Base-by-base conservation (phyloP, 148 eudicot species). In the Cornus florida region DNA sequence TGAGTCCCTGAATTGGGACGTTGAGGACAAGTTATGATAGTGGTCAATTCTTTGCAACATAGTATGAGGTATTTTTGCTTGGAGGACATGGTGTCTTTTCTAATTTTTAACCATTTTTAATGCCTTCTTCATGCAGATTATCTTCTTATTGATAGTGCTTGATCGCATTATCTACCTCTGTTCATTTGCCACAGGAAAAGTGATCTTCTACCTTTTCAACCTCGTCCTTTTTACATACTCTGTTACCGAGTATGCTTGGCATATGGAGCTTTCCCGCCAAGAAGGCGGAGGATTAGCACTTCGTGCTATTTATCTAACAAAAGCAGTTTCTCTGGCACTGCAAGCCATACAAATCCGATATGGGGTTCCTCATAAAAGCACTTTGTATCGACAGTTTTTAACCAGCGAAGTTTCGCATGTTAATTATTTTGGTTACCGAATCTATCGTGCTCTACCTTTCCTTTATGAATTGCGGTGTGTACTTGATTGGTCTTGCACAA, bases 401-500 rank as follows among this genome's bases (percentile, higher is more conserved):
- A 97, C 98, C 75, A 97, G 99, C 81, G 83, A 88, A 77, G 87
- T 94, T 79, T 89, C 99, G 74, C 90, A 89, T 75, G 82, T 97
- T 75, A 97, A 92, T 80, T 94, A 87, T 82, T 77, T 94, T 62
- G 98, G 99, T 10, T 97, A 97, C 80, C 87, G 98, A 22, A 85
- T 97, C 53, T 97, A 97, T 80, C 96, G 99, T 66, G 98, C 99
- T 81, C 89, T 97, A 68, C 99, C 99, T 59, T 97, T 97, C 79
- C 95, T 97, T 28, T 97, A 97, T 79, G 99, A 97, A 82, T 79
- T 97, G 78, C 91, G 99, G 24, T 97, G 99, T 75, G 99, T 94
- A 73, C 99, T 97, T 84, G 99, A 97, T 86, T 97, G 99, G 99
- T 97, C 99, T 3, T 97, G 99, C 89, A 97, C 99, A 75, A 88